Conservation (phyloP, 441 rosid species). For the Gossypium davidsonii region DNA sequence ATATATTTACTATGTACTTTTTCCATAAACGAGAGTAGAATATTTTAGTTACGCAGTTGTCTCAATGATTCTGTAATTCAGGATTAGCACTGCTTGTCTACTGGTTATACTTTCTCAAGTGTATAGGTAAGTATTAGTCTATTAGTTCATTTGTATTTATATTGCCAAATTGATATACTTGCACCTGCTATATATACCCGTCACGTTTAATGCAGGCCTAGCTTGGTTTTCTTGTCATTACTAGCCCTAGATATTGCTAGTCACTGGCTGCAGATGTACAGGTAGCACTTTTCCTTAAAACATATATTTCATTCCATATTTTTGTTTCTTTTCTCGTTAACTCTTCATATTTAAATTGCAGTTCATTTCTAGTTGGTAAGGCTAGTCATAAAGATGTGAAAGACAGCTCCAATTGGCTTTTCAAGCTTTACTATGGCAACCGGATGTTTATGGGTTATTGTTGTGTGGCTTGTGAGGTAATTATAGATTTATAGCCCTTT, state of each 20-base stretch:
- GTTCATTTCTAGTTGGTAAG: slow-evolving; percentile 83
- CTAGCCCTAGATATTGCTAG: slow-evolving; percentile 90
- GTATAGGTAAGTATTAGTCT: slow-evolving; percentile 51
- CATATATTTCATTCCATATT: not conserved
- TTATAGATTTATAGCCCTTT: not conserved
- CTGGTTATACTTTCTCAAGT: slow-evolving; percentile 89
- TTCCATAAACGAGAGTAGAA: not conserved
- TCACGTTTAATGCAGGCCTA: slow-evolving; percentile 52
- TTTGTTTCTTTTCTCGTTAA: slow-evolving; percentile 9
- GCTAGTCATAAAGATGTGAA: slow-evolving; percentile 92
- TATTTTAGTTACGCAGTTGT: not conserved
- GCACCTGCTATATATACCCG: not conserved
- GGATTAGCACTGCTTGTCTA: slow-evolving; percentile 95
- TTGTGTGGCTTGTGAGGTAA: slow-evolving; percentile 91
- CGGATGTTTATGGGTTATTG: slow-evolving; percentile 92
- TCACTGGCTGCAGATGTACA: slow-evolving; percentile 98
- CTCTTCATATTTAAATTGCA: slow-evolving; percentile 31
- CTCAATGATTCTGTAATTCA: slow-evolving; percentile 26
- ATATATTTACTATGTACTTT: not conserved
- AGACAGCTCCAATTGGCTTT: slow-evolving; percentile 93
- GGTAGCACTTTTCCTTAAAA: slow-evolving; percentile 34
- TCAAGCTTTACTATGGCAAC: slow-evolving; percentile 86
- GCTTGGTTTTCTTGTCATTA: slow-evolving; percentile 77
- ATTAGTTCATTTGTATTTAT: slow-evolving; percentile 4
- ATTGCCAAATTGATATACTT: not conserved